A percentile compares a stretch with the other conserved stretches of the same genome.
Conservation (phyloP, 2,329 filamentous ascomycete genomes). For the Xylogone sp. region DNA sequence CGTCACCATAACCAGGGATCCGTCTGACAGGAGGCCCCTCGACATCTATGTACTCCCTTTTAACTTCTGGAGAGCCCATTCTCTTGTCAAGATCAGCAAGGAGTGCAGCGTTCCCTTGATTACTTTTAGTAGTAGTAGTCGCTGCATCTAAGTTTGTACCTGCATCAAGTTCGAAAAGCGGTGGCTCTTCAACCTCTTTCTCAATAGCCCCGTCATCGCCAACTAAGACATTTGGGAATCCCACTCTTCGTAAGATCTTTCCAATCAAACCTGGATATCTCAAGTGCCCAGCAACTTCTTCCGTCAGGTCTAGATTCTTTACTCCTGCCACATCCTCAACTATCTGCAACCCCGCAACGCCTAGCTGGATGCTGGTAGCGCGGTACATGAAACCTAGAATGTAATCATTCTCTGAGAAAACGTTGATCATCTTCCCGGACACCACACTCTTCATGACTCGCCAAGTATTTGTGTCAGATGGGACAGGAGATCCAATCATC, state of each 20-base stretch:
- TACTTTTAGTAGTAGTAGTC: no score
- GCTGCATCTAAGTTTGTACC: background rate
- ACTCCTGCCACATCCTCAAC: constrained; percentile 62
- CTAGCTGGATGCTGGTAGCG: constrained; percentile 74
- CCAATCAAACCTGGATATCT: constrained; percentile 66
- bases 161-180: constrained; percentile 14
- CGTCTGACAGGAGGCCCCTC: background rate
- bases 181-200: constrained; percentile 36
- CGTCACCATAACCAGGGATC: background rate
- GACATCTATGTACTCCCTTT: background rate
- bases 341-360: constrained; percentile 78
- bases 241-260: constrained; percentile 59
- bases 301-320: constrained; percentile 53
- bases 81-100: background rate
- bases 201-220: constrained; percentile 20
- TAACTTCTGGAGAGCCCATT: background rate
- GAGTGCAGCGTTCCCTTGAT: background rate
- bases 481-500: constrained; percentile 77
- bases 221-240: constrained; percentile 61
- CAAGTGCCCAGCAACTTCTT: constrained; percentile 63
- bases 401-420: constrained; percentile 83
- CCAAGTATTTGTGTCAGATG: constrained; percentile 71
- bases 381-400: constrained; percentile 87
- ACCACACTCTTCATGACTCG: constrained; percentile 74
- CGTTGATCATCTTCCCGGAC: constrained; percentile 81